phyloP scores from a whole-genome alignment of 2,329 filamentous ascomycete genomes.

The Sporothrix luriei region DNA sequence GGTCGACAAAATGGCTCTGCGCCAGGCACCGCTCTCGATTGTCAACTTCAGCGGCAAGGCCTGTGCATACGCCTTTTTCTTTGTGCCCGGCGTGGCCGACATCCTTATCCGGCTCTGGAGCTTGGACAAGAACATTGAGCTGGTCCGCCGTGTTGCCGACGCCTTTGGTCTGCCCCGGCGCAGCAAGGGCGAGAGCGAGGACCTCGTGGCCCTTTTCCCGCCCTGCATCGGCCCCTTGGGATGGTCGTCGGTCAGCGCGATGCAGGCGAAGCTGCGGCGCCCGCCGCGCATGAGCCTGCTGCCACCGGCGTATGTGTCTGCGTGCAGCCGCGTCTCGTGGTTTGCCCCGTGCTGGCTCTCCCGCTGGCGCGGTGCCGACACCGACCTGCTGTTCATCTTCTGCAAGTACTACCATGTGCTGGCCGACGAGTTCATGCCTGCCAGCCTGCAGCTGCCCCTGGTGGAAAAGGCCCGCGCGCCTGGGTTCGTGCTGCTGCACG shows the following conservation, averaged over 20 bases:
- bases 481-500: conserved; percentile 77
- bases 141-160: conserved; percentile 70
- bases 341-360: conserved; percentile 75
- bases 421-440: conserved; percentile 70
- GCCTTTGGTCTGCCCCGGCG: conserved; percentile 67
- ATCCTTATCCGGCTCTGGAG: conserved; percentile 82
- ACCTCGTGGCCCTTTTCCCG: conserved; percentile 71
- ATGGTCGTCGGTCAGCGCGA: conserved; percentile 56
- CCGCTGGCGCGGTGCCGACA: conserved; percentile 84
- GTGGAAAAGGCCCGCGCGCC: conserved; percentile 67
- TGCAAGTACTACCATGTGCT: conserved; percentile 84
- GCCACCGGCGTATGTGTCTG: conserved; percentile 48
- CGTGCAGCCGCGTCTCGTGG: conserved; percentile 68
- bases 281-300: conserved; percentile 53
- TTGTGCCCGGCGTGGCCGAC: conserved; percentile 82
- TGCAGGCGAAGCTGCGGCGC: conserved; percentile 63
- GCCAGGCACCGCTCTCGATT: conserved; percentile 65
- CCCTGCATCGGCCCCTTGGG: conserved; percentile 60
- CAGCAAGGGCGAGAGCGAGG: conserved; percentile 60
- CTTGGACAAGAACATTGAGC: conserved; percentile 59
- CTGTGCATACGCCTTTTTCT: conserved; percentile 91
- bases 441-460: conserved; percentile 50
- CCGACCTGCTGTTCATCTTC: conserved; percentile 89
- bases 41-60: conserved; percentile 89
- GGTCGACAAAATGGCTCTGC: conserved; percentile 84